Evolutionary conservation across 768 basidiomycete species (phyloP).

Genomic region (Symmetrospora coprosmae): DNA sequence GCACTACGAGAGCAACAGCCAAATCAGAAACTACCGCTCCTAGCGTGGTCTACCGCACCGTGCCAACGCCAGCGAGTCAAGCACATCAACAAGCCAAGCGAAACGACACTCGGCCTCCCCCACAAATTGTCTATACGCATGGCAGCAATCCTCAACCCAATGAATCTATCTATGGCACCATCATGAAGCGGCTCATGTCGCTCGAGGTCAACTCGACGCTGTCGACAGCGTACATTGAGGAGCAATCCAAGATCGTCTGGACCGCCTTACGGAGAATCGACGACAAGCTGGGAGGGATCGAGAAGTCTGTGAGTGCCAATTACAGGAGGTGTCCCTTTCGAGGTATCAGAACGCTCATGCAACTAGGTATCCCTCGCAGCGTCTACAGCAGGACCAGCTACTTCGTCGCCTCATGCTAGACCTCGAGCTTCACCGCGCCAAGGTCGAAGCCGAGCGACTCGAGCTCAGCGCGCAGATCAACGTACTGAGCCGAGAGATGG

Average conservation of each 20-base stretch:
- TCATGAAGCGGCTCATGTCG: constrained; percentile 76
- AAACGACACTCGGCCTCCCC: constrained; percentile 2
- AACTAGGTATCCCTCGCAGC: constrained; percentile 38
- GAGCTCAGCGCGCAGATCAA: constrained; percentile 58
- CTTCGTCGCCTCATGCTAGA: constrained; percentile 53
- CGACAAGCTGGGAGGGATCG: constrained; percentile 53
- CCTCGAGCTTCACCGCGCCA: constrained; percentile 53
- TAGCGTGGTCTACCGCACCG: background rate
- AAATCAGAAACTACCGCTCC: no score
- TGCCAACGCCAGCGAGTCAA: background rate
- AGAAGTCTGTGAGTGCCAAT: constrained; percentile 29
- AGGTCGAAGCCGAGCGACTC: constrained; percentile 56
- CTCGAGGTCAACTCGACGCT: constrained; percentile 79
- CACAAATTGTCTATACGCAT: constrained; percentile 19
- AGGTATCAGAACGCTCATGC: background rate
- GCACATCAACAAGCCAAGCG: background rate
- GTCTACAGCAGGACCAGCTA: constrained; percentile 54
- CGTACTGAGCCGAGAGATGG: constrained; percentile 66
- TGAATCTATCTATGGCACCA: constrained; percentile 89
- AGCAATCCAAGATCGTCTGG: constrained; percentile 63
- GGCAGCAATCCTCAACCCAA: constrained; percentile 38
- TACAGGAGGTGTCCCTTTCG: background rate
- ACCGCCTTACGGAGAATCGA: constrained; percentile 59
- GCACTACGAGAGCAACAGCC: no score
- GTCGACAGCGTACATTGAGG: constrained; percentile 70